Conservation (phyloP, 1,284 basidiomycete species). For the Cryptococcus wingfieldii region DNA sequence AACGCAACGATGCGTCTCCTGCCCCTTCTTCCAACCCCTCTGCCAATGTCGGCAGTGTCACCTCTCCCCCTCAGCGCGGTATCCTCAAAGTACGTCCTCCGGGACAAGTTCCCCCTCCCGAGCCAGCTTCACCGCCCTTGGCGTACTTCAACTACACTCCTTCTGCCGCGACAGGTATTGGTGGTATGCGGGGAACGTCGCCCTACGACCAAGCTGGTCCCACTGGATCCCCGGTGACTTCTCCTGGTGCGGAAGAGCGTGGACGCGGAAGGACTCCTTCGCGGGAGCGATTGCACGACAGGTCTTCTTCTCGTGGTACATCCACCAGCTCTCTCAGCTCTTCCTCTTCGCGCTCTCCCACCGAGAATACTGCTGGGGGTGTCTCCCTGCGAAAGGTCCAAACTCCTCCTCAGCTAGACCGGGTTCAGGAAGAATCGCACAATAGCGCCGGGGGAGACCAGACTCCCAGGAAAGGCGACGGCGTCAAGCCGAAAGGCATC, state of each 20-base stretch:
- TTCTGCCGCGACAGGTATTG: slow-evolving; percentile 48
- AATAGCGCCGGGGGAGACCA: slow-evolving; percentile 12
- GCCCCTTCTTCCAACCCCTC: slow-evolving; percentile 25
- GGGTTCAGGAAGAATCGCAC: slow-evolving; percentile 20
- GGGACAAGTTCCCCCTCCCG: slow-evolving; percentile 17
- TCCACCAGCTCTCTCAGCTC: slow-evolving; percentile 28
- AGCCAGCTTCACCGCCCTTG: slow-evolving; percentile 32
- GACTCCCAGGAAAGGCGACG: neutral
- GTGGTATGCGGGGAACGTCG: slow-evolving; percentile 37
- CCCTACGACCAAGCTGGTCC: slow-evolving; percentile 16
- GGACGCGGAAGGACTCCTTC: slow-evolving; percentile 31
- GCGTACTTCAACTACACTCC: slow-evolving; percentile 49
- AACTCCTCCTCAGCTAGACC: slow-evolving; percentile 20
- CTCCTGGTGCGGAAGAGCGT: slow-evolving; percentile 22
- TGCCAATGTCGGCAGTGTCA: slow-evolving; percentile 22
- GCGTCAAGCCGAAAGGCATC: neutral
- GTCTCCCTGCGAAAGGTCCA: slow-evolving; percentile 5
- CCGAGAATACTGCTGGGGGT: slow-evolving; percentile 3
- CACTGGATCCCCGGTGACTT: slow-evolving; percentile 24
- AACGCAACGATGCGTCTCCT: slow-evolving; percentile 11
- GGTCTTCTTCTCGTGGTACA: slow-evolving; percentile 34
- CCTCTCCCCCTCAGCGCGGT: slow-evolving; percentile 34
- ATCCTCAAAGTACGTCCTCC: slow-evolving; percentile 46
- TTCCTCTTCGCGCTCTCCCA: slow-evolving; percentile 21
- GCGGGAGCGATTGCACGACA: slow-evolving; percentile 29